These are phyloP conservation scores for Scheffersomyces cryptocercus DNA, from an alignment of 1,139 yeast genomes.

Conservation along the genomic window DNA sequence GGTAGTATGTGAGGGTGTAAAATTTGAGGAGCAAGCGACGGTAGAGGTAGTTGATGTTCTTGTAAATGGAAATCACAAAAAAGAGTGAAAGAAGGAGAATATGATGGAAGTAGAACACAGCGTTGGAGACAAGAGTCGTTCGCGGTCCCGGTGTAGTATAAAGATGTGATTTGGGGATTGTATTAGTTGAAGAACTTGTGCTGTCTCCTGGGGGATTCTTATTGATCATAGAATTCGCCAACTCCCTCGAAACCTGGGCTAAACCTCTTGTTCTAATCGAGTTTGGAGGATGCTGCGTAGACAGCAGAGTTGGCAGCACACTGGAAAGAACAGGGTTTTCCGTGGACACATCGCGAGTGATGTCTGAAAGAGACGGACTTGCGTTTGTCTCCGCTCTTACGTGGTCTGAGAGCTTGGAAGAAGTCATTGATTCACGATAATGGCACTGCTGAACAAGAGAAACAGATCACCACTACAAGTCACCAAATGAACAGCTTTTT, in stretches of 20 bases:
- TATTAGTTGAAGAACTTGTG: too few species aligned
- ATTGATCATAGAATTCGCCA: neutral
- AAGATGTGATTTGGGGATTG: too few species aligned
- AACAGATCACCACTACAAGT: too few species aligned
- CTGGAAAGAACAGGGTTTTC: too few species aligned
- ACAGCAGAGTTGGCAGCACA: too few species aligned
- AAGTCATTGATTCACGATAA: neutral
- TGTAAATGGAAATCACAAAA: slow-evolving; percentile 54
- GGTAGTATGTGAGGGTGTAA: slow-evolving; percentile 69
- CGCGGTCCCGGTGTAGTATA: too few species aligned
- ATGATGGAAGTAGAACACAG: slow-evolving; percentile 26
- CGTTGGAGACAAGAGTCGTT: neutral
- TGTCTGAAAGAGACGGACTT: slow-evolving; percentile 2
- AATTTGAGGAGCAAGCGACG: slow-evolving; percentile 59
- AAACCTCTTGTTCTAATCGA: neutral
- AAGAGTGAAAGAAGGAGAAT: slow-evolving; percentile 53
- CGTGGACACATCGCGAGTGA: neutral
- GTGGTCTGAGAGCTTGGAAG: slow-evolving; percentile 1
- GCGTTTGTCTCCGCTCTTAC: slow-evolving; percentile 3
- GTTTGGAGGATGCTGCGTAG: neutral
- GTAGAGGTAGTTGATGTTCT: slow-evolving; percentile 53
- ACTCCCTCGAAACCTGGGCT: neutral
- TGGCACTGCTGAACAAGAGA: too few species aligned
- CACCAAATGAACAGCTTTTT: too few species aligned
- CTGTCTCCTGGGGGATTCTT: too few species aligned